These are phyloP conservation scores for Metschnikowia hibisci DNA, from an alignment of 805 yeast species.

Conservation along the genomic window DNA sequence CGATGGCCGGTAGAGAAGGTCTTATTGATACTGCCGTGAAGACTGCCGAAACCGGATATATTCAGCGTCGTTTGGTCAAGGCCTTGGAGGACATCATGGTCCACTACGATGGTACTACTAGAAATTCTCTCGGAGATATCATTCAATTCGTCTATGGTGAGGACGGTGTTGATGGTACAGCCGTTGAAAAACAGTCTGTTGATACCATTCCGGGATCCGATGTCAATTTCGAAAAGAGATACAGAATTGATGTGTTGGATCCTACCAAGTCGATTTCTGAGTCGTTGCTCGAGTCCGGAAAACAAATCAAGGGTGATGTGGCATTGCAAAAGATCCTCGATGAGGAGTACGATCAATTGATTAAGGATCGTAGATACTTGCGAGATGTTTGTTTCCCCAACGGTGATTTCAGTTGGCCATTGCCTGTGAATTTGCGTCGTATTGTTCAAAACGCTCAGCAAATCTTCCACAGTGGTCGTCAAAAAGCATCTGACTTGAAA, in stretches of 20 bases:
- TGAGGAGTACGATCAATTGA: conserved; percentile 75
- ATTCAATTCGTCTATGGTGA: conserved; percentile 97
- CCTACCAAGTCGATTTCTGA: conserved; percentile 59
- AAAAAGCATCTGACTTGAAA: conserved; percentile 85
- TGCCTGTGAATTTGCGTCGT: conserved; percentile 96
- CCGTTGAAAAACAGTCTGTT: conserved; percentile 92
- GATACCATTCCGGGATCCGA: conserved; percentile 95
- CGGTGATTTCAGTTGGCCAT: conserved; percentile 96
- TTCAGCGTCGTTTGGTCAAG: conserved; percentile 95
- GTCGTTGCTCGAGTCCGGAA: conserved; percentile 78
- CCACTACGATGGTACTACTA: conserved; percentile 96
- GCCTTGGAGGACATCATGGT: conserved; percentile 97
- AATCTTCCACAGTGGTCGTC: conserved; percentile 88
- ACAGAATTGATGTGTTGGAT: conserved; percentile 82
- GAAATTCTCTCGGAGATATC: conserved; percentile 95
- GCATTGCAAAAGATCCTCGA: conserved; percentile 78
- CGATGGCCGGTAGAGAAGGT: conserved; percentile 99
- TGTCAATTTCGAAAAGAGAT: conserved; percentile 73
- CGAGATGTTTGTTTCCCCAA: conserved; percentile 79
- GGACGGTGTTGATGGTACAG: conserved; percentile 98
- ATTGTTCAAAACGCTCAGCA: conserved; percentile 96
- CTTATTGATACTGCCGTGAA: conserved; percentile 98
- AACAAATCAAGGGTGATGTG: conserved; percentile 86
- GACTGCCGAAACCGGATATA: conserved; percentile 98
- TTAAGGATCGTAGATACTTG: conserved; percentile 71